These are phyloP conservation scores for Chaetomium cochliodes DNA, from an alignment of 495 filamentous ascomycete genomes.

Conservation along the genomic window DNA sequence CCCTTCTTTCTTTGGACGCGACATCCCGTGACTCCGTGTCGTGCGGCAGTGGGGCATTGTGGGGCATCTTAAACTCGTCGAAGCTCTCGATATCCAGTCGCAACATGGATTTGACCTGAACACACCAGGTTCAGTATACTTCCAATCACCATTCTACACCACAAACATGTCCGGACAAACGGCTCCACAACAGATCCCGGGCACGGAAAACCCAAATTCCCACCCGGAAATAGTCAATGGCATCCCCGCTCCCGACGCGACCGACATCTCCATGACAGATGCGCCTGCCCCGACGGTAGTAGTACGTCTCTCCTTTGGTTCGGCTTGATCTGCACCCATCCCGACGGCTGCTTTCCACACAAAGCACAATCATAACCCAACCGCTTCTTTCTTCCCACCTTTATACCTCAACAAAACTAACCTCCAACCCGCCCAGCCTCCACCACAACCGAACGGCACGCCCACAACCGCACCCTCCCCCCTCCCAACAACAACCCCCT, in stretches of 20 bases:
- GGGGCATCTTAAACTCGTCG: conserved; percentile 1
- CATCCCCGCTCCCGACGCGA: neutral
- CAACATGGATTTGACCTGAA: neutral
- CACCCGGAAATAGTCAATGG: conserved; percentile 4
- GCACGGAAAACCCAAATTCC: neutral
- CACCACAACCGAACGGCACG: conserved; percentile 8
- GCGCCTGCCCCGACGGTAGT: conserved; percentile 25
- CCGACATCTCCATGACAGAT: conserved; percentile 37
- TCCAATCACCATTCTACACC: neutral
- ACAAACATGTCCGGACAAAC: conserved; percentile 13
- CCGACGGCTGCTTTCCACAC: neutral
- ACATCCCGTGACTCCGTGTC: conserved; percentile 34
- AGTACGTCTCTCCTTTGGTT: conserved; percentile 16
- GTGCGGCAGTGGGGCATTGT: neutral
- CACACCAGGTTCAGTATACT: neutral
- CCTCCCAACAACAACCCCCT: conserved; percentile 8
- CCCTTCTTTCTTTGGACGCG: conserved; percentile 17
- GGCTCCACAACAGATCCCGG: neutral
- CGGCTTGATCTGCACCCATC: neutral
- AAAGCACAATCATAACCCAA: neutral
- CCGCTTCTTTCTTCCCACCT: neutral
- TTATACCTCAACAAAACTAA: neutral
- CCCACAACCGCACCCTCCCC: neutral
- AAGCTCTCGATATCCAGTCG: neutral
- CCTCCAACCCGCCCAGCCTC: neutral